A percentile compares a stretch with the other conserved stretches of the same genome.
Evolutionary conservation across 768 basidiomycete species (phyloP).

Genomic region (Boletellus ananas): DNA sequence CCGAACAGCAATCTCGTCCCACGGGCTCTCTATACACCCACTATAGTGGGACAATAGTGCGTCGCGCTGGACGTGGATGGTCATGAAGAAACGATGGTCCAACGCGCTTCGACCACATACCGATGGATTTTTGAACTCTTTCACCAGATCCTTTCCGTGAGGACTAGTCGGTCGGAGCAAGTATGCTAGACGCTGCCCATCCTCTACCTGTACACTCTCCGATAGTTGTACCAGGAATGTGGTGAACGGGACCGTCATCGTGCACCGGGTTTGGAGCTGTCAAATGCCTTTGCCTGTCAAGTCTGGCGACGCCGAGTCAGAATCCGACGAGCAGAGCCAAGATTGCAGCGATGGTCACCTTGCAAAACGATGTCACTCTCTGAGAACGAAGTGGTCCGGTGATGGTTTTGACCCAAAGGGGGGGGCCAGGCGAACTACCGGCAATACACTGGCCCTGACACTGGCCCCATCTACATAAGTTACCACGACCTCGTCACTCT

Average conservation of each 20-base stretch:
- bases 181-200: conserved; percentile 68
- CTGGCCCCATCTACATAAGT: no score
- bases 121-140: conserved; percentile 61
- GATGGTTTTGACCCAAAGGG: no score
- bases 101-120: conserved; percentile 27
- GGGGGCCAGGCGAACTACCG: no score
- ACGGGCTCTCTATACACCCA: conserved; percentile 65
- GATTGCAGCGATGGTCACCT: no score
- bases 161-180: conserved; percentile 74
- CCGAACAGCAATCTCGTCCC: conserved; percentile 84
- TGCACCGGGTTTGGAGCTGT: background rate
- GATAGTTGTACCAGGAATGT: conserved; percentile 58
- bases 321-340: background rate
- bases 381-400: no score
- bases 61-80: conserved; percentile 36
- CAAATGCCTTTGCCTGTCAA: background rate
- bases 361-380: no score
- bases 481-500: no score
- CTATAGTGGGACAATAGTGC: conserved; percentile 35
- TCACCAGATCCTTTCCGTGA: conserved; percentile 72
- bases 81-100: conserved; percentile 7
- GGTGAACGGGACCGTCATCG: conserved; percentile 48
- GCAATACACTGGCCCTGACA: no score
- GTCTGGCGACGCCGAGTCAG: background rate
- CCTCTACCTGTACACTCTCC: conserved; percentile 56